Evolutionary conservation across 179 eudicot species (phyloP).

Genomic region (Silene noctiflora): DNA sequence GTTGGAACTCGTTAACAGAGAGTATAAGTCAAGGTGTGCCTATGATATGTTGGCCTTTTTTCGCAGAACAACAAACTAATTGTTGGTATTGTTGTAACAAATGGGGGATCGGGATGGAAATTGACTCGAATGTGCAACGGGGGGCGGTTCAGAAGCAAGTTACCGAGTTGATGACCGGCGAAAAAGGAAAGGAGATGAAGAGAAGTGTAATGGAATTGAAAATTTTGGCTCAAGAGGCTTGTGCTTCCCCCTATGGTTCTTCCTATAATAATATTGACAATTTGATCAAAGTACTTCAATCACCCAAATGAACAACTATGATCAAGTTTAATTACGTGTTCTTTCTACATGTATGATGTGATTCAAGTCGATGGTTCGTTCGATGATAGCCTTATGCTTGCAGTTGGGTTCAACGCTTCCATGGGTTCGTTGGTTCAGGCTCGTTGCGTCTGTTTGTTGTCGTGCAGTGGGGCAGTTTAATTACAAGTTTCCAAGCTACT

Average conservation of each 20-base stretch:
- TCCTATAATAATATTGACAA: slow-evolving; percentile 3
- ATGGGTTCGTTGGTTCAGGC: no score
- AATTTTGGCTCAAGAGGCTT: neutral
- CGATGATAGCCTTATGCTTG: no score
- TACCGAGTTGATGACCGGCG: slow-evolving; percentile 3
- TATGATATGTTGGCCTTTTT: slow-evolving; percentile 15
- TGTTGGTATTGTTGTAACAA: slow-evolving; percentile 11
- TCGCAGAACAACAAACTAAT: slow-evolving; percentile 13
- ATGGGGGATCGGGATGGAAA: slow-evolving; percentile 15
- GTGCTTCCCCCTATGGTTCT: neutral
- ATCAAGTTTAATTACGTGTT: no score
- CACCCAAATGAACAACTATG: neutral
- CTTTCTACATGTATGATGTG: no score
- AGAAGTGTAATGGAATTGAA: neutral
- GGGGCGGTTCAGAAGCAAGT: neutral
- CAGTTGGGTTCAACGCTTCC: no score
- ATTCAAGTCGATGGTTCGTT: no score
- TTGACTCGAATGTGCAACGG: slow-evolving; percentile 11
- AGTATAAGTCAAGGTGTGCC: slow-evolving; percentile 6
- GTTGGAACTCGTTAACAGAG: slow-evolving; percentile 7
- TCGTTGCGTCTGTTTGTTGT: no score
- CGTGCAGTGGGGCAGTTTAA: no score
- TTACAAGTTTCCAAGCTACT: no score
- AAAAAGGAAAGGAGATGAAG: slow-evolving; percentile 6
- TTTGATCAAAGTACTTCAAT: neutral